Base-by-base conservation (phyloP, 2,329 filamentous ascomycete species). In the Fusarium incarnatum region DNA sequence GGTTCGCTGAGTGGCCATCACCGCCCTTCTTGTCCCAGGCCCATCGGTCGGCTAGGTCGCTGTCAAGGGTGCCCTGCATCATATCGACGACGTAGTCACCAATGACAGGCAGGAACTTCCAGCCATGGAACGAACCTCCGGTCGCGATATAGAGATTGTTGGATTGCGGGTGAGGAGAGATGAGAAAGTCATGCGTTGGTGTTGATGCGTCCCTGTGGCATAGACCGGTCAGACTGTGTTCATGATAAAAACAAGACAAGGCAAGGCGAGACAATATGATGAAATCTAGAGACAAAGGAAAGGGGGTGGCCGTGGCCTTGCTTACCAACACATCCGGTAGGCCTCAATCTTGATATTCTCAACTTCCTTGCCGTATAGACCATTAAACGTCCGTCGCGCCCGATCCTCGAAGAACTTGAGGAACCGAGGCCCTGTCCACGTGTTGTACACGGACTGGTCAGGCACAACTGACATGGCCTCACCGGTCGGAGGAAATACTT, bases 91-190 rank as follows among this genome's bases (percentile, higher is more conserved):
- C 81, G 76, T 91, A 91, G 61, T 86, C 84, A 6, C 89, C 88
- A 67, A 89, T 86, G 25, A 85, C 86, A 1, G 88, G 88, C 27
- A 91, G 79, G 73, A 91, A 90, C 76, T 91, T 91, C 84, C 86
- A 90, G 30, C 86, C 85, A 74, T 91, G 89, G 67, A 90, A 89
- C 15, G 87, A 90, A 2, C 89, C 89, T 15, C 87, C 88, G 1
- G 86, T 86, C 1, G 88, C 89, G 25, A 92, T 76, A 76, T 86
- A 90, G 16, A 91, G 77, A 62, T 87, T 87, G 41, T 75, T 71
- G 62, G 67, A 88, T 70, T 82, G 78, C 8, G 82, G 77, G 64
- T 87, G 82, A 4, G 87, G 84, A 10, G 84, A 83, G 71, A 91
- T 85, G 56, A 91, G 80, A 71, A 88, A 89, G 73, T 91, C 88